Conservation (phyloP, 192 early-diverging fungal genomes). For the Entrophospora sp. region DNA sequence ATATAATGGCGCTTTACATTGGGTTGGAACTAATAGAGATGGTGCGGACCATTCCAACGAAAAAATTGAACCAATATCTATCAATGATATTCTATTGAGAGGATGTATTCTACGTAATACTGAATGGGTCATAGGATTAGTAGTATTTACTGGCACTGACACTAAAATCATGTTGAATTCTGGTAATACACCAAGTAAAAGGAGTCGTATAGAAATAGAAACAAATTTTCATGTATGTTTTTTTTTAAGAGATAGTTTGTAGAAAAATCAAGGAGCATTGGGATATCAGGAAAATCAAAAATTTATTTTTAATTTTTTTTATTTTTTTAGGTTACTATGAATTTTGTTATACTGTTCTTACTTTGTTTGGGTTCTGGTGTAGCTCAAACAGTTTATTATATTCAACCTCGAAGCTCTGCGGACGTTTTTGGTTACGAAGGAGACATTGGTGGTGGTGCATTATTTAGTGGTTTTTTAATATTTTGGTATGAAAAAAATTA, state of each 20-base stretch:
- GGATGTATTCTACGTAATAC: constrained; percentile 95
- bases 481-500: constrained; percentile 69
- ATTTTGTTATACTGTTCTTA: constrained; percentile 69
- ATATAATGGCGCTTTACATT: constrained; percentile 69
- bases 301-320: not conserved
- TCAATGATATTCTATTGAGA: constrained; percentile 75
- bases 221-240: constrained; percentile 62
- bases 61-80: no score
- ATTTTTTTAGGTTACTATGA: constrained; percentile 53
- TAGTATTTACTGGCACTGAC: no score
- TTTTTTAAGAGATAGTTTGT: not conserved
- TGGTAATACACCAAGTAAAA: no score
- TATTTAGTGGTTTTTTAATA: constrained; percentile 59
- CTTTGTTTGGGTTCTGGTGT: constrained; percentile 63
- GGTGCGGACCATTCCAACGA: constrained; percentile 37
- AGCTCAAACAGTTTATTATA: constrained; percentile 51
- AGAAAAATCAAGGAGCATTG: not conserved
- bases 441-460: no score
- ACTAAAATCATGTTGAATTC: no score
- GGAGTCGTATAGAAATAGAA: no score
- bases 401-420: constrained; percentile 39
- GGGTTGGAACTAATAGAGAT: constrained; percentile 18
- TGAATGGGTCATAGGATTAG: no score
- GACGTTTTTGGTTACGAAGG: constrained; percentile 38
- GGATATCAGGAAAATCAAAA: not conserved